Conservation (phyloP, 2,329 filamentous ascomycete genomes). For the Fusarium verticillioides region DNA sequence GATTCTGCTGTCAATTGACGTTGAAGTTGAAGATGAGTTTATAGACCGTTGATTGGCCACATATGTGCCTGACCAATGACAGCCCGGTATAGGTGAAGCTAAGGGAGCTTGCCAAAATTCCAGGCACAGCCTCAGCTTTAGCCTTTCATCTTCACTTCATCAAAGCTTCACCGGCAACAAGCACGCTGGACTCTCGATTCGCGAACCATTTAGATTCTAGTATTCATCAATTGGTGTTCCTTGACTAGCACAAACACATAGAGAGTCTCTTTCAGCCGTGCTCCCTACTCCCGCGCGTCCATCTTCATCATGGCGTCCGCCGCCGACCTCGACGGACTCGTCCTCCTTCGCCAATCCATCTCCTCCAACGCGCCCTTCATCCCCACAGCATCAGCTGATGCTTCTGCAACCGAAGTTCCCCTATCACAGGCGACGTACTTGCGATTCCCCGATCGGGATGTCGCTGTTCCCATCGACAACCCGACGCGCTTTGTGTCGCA, state of each 20-base stretch:
- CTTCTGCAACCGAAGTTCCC: conserved; percentile 68
- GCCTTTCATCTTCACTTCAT: conserved; percentile 39
- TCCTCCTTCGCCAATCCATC: conserved; percentile 86
- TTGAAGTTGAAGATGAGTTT: not conserved
- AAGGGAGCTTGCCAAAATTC: conserved; percentile 38
- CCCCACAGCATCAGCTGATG: conserved; percentile 77
- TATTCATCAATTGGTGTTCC: not conserved
- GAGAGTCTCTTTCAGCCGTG: not conserved
- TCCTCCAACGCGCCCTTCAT: conserved; percentile 75
- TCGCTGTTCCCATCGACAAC: conserved; percentile 74
- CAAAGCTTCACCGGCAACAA: conserved; percentile 10
- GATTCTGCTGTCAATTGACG: not conserved
- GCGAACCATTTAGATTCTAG: not conserved
- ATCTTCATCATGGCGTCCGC: conserved; percentile 62
- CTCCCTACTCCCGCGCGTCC: conserved; percentile 7
- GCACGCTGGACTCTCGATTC: not conserved
- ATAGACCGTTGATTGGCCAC: conserved; percentile 34
- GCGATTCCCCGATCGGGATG: conserved; percentile 73
- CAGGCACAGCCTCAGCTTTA: conserved; percentile 43
- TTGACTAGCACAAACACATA: not conserved
- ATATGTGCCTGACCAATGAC: conserved; percentile 4
- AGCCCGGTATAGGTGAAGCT: conserved; percentile 14
- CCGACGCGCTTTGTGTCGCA: conserved; percentile 90
- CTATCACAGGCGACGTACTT: conserved; percentile 83
- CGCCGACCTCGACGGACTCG: conserved; percentile 77